Conservation (phyloP, 2,329 filamentous ascomycete genomes). For the Trichoderma simmonsii region DNA sequence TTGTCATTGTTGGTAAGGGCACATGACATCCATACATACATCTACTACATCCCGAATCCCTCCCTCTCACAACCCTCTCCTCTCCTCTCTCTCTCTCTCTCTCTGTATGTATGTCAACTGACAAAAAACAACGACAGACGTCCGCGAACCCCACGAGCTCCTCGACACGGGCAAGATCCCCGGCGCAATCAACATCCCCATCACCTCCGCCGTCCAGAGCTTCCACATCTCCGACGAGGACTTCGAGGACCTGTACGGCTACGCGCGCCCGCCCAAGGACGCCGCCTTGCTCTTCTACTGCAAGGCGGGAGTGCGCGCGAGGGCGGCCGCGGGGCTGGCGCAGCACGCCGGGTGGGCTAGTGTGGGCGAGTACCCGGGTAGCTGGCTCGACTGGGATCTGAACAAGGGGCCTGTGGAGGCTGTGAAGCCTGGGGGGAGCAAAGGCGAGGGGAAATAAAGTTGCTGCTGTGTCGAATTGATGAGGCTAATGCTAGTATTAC, state of each 20-base stretch:
- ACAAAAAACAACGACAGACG: conserved; percentile 23
- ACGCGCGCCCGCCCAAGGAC: conserved; percentile 58
- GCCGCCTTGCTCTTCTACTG: conserved; percentile 80
- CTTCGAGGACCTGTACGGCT: conserved; percentile 81
- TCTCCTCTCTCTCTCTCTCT: neutral
- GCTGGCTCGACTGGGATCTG: conserved; percentile 78
- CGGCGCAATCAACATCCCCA: conserved; percentile 75
- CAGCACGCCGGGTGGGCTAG: conserved; percentile 69
- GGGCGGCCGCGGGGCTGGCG: conserved; percentile 74
- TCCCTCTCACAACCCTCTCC: neutral
- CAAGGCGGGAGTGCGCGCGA: conserved; percentile 81
- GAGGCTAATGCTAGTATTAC: neutral
- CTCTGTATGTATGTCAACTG: neutral
- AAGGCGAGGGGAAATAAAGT: neutral
- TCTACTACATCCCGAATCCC: no score
- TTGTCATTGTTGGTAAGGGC: conserved; percentile 49
- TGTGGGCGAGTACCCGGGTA: conserved; percentile 70
- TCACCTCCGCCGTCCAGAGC: conserved; percentile 72
- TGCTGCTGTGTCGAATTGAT: neutral
- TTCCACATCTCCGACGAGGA: conserved; percentile 73
- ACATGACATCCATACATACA: neutral
- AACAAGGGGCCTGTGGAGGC: conserved; percentile 59
- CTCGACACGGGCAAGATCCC: conserved; percentile 69
- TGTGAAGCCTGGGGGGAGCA: conserved; percentile 20
- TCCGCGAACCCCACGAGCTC: conserved; percentile 70